Percentiles rank a stretch among this genome's conserved stretches.
phyloP scores from a whole-genome alignment of 768 basidiomycete species.

The Mycena venus region DNA sequence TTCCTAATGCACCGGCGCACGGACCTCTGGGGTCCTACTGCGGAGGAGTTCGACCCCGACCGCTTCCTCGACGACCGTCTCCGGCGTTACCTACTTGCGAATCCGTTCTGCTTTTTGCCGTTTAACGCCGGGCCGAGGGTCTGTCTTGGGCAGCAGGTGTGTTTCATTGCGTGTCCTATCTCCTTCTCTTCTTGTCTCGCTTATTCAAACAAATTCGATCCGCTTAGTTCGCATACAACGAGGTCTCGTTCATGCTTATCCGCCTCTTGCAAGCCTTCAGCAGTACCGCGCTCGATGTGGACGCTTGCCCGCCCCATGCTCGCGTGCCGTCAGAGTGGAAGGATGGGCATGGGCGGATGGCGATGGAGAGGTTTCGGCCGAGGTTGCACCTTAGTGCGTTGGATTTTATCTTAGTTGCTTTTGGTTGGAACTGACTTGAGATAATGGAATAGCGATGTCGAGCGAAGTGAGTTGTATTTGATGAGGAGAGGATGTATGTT shows the following conservation, averaged over 20 bases:
- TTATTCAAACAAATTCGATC: no score
- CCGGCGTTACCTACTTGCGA: conserved; percentile 49
- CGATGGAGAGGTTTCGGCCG: conserved; percentile 49
- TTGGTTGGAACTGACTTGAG: background rate
- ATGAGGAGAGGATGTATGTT: conserved; percentile 11
- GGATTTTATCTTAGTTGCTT: background rate
- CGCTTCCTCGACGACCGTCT: conserved; percentile 55
- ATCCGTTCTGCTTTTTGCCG: conserved; percentile 58
- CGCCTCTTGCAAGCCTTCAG: conserved; percentile 58
- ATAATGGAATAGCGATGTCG: background rate
- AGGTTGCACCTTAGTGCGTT: conserved; percentile 47
- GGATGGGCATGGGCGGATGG: conserved; percentile 43
- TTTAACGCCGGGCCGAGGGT: conserved; percentile 56
- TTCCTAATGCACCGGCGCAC: conserved; percentile 72
- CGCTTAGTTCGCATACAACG: conserved; percentile 61
- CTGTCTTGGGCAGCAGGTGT: conserved; percentile 40
- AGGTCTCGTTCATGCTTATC: conserved; percentile 63
- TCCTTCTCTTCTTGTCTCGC: no score
- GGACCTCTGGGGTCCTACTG: conserved; percentile 72
- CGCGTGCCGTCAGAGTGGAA: conserved; percentile 56
- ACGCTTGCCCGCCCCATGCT: conserved; percentile 47
- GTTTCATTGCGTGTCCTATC: background rate
- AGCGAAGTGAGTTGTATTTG: conserved; percentile 39
- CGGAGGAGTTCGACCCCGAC: conserved; percentile 52
- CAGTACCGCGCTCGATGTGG: conserved; percentile 45